Conservation (phyloP, 345 rosid species). For the Arabidopsis arenosa region DNA sequence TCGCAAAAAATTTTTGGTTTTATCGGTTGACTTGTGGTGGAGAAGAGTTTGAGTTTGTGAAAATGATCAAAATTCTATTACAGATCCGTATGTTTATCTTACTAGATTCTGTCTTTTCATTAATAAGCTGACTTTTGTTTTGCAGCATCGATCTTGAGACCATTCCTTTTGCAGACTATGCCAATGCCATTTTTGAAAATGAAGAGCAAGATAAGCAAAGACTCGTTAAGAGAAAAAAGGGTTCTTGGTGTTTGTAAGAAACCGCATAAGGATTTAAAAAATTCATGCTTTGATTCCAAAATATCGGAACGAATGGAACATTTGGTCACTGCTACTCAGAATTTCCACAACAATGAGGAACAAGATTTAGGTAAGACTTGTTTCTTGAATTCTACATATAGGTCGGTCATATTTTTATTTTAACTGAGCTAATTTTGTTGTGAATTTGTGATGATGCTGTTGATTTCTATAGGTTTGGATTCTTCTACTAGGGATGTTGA, state of each 20-base stretch:
- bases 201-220: slow-evolving; percentile 30
- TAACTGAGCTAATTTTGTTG: not conserved
- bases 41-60: not conserved
- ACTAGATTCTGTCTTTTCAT: too few species aligned
- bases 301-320: not conserved
- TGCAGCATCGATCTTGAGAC: slow-evolving; percentile 6
- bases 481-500: slow-evolving; percentile 15
- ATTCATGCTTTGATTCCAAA: not conserved
- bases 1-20: not conserved
- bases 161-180: not conserved
- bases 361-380: not conserved
- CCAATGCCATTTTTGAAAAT: slow-evolving; percentile 25
- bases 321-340: slow-evolving; percentile 15
- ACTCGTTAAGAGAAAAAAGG: slow-evolving; percentile 5
- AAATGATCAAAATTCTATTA: too few species aligned
- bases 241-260: slow-evolving; percentile 26
- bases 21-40: not conserved
- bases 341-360: not conserved
- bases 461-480: slow-evolving; percentile 11
- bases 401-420: not conserved
- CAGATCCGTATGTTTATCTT: too few species aligned
- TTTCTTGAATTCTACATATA: not conserved
- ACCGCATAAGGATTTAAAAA: not conserved
- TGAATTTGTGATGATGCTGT: not conserved
- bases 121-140: not conserved